Evolutionary conservation across 805 yeast species (phyloP).

Genomic region (Starmerella powellii): DNA sequence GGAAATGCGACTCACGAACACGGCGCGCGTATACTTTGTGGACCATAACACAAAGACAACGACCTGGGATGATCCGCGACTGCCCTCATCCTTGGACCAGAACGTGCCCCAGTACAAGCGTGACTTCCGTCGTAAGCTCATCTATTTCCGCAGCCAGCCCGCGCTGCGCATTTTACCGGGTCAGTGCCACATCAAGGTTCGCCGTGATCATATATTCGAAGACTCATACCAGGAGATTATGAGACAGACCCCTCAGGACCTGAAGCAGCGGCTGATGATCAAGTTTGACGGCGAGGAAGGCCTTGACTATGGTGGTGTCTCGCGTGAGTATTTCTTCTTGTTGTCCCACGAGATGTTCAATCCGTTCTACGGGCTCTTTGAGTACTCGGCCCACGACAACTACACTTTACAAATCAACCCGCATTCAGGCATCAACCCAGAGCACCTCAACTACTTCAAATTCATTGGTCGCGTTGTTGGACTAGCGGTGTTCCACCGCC

Average conservation of each 20-base stretch:
- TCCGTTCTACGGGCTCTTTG: constrained; percentile 94
- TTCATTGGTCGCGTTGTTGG: constrained; percentile 98
- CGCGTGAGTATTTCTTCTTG: constrained; percentile 93
- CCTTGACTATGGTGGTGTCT: constrained; percentile 97
- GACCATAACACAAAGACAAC: constrained; percentile 99
- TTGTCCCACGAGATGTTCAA: constrained; percentile 97
- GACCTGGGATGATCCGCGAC: constrained; percentile 98
- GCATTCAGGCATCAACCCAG: constrained; percentile 92
- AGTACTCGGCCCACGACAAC: constrained; percentile 95
- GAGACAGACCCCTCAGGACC: constrained; percentile 98
- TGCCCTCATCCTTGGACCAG: constrained; percentile 94
- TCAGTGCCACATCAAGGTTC: constrained; percentile 94
- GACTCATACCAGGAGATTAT: constrained; percentile 96
- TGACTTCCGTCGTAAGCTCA: constrained; percentile 94
- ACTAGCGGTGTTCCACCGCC: constrained; percentile 92
- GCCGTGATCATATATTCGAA: constrained; percentile 92
- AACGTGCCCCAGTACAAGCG: constrained; percentile 98
- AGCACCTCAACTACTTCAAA: constrained; percentile 93
- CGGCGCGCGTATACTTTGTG: constrained; percentile 96
- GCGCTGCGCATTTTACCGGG: constrained; percentile 95
- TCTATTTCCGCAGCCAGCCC: constrained; percentile 96
- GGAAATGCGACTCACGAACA: constrained; percentile 99
- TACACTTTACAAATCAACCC: constrained; percentile 97
- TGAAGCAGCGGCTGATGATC: constrained; percentile 95
- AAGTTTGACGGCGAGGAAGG: constrained; percentile 99